These are phyloP conservation scores for Aristolochia californica DNA, from an alignment of 164 flowering plant genomes.

Conservation along the genomic window DNA sequence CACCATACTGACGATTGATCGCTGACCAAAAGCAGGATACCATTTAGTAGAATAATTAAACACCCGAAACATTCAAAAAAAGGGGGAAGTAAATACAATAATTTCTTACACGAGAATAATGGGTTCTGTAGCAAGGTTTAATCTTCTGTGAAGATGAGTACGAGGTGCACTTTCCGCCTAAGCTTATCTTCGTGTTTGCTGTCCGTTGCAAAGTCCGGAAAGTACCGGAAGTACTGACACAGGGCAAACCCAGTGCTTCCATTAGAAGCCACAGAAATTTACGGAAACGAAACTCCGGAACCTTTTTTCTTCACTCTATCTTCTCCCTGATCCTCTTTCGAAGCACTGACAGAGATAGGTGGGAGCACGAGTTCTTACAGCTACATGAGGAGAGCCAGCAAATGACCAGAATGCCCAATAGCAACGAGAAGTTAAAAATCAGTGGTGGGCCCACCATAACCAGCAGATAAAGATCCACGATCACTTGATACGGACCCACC, in stretches of 20 bases:
- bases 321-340: neutral
- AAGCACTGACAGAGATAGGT: neutral
- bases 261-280: neutral
- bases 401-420: neutral
- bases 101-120: neutral
- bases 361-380: neutral
- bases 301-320: neutral
- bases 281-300: neutral
- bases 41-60: neutral
- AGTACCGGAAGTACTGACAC: neutral
- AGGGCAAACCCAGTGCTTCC: conserved; percentile 9
- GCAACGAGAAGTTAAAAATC: too few species aligned
- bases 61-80: neutral
- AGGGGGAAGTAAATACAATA: neutral
- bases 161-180: too few species aligned
- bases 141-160: neutral
- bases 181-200: neutral
- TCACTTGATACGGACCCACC: too few species aligned
- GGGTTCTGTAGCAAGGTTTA: conserved; percentile 1
- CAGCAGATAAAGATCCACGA: too few species aligned
- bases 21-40: neutral
- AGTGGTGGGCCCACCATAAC: too few species aligned
- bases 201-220: neutral
- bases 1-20: conserved; percentile 3
- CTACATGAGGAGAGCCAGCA: neutral